Conservation (phyloP, 176 grass and related monocot genomes). For the Oryza rufipogon region DNA sequence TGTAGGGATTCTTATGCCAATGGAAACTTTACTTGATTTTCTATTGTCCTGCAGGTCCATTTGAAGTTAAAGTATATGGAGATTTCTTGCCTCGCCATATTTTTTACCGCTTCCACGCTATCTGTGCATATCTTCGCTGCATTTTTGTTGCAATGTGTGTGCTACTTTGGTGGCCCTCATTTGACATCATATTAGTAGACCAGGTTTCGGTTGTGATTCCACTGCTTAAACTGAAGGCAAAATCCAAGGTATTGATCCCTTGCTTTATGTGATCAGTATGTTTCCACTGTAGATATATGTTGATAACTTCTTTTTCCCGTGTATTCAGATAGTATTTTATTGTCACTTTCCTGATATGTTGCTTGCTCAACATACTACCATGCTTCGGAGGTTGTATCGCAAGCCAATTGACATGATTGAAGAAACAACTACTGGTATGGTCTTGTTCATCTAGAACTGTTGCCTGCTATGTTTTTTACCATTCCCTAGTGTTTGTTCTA, state of each 20-base stretch:
- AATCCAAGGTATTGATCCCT: constrained; percentile 67
- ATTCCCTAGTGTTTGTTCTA: background rate
- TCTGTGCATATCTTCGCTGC: constrained; percentile 90
- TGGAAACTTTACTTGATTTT: background rate
- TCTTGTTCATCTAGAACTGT: constrained; percentile 21
- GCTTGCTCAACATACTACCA: constrained; percentile 86
- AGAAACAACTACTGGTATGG: constrained; percentile 83
- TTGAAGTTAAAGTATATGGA: constrained; percentile 85
- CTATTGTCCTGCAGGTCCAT: constrained; percentile 53
- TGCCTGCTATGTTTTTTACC: constrained; percentile 8
- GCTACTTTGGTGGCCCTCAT: constrained; percentile 77
- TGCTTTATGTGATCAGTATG: constrained; percentile 14
- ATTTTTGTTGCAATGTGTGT: constrained; percentile 87
- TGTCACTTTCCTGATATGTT: constrained; percentile 97
- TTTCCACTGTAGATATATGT: constrained; percentile 20
- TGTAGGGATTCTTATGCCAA: background rate
- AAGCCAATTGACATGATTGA: constrained; percentile 92
- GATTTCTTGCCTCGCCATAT: constrained; percentile 91
- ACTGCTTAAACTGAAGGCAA: constrained; percentile 65
- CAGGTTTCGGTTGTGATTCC: constrained; percentile 94
- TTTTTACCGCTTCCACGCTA: constrained; percentile 83
- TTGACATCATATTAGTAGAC: constrained; percentile 84
- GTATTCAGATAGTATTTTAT: constrained; percentile 76
- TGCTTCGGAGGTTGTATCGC: constrained; percentile 79
- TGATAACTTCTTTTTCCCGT: constrained; percentile 31